Percentiles rank a stretch among this genome's conserved stretches.
Conservation (phyloP, 768 basidiomycete species). For the Mycena metata region DNA sequence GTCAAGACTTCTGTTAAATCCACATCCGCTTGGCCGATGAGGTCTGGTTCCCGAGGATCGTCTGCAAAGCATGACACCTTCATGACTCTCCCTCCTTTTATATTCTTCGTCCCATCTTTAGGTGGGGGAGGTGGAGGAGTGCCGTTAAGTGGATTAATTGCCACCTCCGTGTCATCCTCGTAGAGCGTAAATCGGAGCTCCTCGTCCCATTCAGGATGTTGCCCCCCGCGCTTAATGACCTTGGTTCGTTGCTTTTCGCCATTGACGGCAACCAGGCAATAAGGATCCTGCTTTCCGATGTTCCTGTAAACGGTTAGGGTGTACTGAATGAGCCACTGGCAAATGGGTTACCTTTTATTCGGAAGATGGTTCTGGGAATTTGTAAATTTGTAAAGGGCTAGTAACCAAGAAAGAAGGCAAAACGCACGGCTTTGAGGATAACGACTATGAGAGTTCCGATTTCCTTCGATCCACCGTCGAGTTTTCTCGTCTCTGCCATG, state of each 20-base stretch:
- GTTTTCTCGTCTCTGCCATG: too few relatives aligned
- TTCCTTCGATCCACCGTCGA: constrained; percentile 49
- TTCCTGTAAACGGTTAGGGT: constrained; percentile 55
- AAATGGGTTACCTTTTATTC: constrained; percentile 66
- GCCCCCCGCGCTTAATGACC: constrained; percentile 96
- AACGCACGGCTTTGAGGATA: constrained; percentile 91
- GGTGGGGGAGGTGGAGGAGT: constrained; percentile 80
- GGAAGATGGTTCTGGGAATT: constrained; percentile 82
- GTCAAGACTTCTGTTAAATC: constrained; percentile 92
- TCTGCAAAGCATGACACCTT: constrained; percentile 93
- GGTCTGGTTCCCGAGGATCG: constrained; percentile 93
- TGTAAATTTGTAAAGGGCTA: constrained; percentile 13
- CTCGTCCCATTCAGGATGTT: constrained; percentile 99
- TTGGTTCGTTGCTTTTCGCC: constrained; percentile 90
- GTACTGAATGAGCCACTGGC: not conserved
- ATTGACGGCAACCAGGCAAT: constrained; percentile 84
- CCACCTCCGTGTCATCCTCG: constrained; percentile 74
- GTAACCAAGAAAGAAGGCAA: constrained; percentile 38
- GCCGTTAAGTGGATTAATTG: constrained; percentile 53
- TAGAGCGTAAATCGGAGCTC: constrained; percentile 93
- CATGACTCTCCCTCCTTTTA: constrained; percentile 83
- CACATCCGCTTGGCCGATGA: constrained; percentile 92
- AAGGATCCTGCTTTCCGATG: constrained; percentile 98
- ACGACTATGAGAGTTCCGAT: constrained; percentile 96
- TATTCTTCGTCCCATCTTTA: constrained; percentile 65